Evolutionary conservation across 352 stramenopile genomes (phyloP).

Genomic region (Blastocystis sp.): DNA sequence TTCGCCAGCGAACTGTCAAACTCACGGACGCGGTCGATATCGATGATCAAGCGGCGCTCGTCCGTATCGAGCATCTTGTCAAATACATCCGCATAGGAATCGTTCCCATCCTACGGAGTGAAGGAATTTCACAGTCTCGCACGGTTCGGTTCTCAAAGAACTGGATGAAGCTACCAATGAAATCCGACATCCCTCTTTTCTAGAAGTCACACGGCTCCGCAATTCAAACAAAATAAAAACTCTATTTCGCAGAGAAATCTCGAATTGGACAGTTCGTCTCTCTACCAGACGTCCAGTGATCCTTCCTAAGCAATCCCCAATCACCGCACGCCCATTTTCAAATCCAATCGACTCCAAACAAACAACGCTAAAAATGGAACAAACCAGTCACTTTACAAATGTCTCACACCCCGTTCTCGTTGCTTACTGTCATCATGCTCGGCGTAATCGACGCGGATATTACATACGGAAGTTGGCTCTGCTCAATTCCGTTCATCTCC

Average conservation of each 20-base stretch:
- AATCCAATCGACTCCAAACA: not conserved
- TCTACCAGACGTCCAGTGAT: no score
- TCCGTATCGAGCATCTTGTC: conserved; percentile 32
- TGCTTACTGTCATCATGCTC: not conserved
- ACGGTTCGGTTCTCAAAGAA: conserved; percentile 23
- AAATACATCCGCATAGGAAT: conserved; percentile 27
- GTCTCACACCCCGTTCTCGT: not conserved
- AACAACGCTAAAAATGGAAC: not conserved
- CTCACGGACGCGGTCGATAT: conserved; percentile 77
- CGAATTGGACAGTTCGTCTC: no score
- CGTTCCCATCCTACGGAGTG: not conserved
- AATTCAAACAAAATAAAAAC: no score
- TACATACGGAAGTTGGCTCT: not conserved
- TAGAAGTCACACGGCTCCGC: not conserved
- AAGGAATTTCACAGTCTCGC: not conserved
- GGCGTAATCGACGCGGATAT: not conserved
- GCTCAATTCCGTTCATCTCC: not conserved
- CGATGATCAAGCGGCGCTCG: conserved; percentile 68
- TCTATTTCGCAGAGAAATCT: no score
- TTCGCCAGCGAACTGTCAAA: conserved; percentile 75
- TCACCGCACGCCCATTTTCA: not conserved
- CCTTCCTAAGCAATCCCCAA: no score
- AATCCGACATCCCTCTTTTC: conserved; percentile 16
- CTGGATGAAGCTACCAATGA: conserved; percentile 4
- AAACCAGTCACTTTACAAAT: not conserved